Conservation (phyloP, 768 basidiomycete genomes). For the Termitomyces sp. region DNA sequence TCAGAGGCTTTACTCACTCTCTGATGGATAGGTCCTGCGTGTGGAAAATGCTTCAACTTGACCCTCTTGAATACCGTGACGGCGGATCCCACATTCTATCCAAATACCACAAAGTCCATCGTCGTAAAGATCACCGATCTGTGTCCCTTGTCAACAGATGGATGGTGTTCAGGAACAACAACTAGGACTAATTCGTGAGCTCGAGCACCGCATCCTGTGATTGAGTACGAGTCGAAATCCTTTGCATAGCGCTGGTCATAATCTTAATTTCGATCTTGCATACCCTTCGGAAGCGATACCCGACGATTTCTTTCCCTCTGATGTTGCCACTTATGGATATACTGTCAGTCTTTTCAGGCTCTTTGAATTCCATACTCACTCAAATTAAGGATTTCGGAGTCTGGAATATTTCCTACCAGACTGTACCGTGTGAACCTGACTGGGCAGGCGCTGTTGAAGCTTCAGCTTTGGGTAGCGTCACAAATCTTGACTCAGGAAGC, state of each 20-base stretch:
- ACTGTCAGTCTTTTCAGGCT: slow-evolving; percentile 21
- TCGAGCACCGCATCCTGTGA: not conserved
- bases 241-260: slow-evolving; percentile 53
- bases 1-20: not conserved
- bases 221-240: not conserved
- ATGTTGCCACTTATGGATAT: slow-evolving; percentile 63
- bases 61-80: slow-evolving; percentile 68
- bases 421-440: slow-evolving; percentile 52
- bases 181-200: slow-evolving; percentile 62
- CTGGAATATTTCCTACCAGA: slow-evolving; percentile 77
- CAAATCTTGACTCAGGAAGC: slow-evolving; percentile 45
- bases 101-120: slow-evolving; percentile 53
- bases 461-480: slow-evolving; percentile 66
- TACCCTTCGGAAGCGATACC: slow-evolving; percentile 73
- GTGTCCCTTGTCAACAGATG: slow-evolving; percentile 59
- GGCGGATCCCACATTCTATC: slow-evolving; percentile 67
- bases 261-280: slow-evolving; percentile 81
- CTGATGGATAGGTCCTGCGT: slow-evolving; percentile 52
- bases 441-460: slow-evolving; percentile 64
- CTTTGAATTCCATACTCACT: not conserved
- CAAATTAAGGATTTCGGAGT: slow-evolving; percentile 72
- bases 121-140: slow-evolving; percentile 80
- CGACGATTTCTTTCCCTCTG: slow-evolving; percentile 70
- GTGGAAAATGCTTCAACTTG: slow-evolving; percentile 78
- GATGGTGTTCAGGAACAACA: slow-evolving; percentile 72